A percentile compares a stretch with the other conserved stretches of the same genome.
Evolutionary conservation across 2,329 filamentous ascomycete species (phyloP).

Genomic region (Fusarium buharicum): DNA sequence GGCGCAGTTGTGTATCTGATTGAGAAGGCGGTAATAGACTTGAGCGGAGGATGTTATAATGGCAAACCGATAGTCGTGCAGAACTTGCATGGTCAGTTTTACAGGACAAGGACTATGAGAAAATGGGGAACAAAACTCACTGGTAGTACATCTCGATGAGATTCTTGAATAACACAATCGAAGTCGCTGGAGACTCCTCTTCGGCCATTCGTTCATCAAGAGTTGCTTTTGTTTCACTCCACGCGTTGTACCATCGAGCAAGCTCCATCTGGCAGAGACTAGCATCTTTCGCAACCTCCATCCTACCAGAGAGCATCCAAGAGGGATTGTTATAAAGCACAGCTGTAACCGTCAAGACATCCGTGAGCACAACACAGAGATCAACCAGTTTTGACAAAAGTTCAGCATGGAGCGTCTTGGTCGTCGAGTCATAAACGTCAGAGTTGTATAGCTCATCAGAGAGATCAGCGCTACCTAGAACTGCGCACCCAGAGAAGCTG

Average conservation of each 20-base stretch:
- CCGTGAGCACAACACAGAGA: constrained; percentile 39
- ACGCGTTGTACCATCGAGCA: constrained; percentile 36
- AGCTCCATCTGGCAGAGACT: constrained; percentile 38
- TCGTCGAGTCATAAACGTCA: constrained; percentile 39
- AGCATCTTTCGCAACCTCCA: constrained; percentile 34
- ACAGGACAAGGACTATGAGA: accelerated
- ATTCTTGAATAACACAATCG: constrained; percentile 38
- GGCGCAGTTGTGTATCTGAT: constrained; percentile 8
- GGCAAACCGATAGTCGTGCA: constrained; percentile 33
- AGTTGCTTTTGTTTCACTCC: constrained; percentile 31
- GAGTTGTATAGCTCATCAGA: constrained; percentile 39
- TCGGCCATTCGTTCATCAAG: constrained; percentile 20
- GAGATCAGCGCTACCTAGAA: constrained; percentile 32
- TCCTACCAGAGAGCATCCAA: constrained; percentile 31
- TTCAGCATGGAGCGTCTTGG: constrained; percentile 34
- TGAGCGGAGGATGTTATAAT: constrained; percentile 39
- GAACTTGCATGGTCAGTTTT: constrained; percentile 16
- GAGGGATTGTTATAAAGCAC: constrained; percentile 40
- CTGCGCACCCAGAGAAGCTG: constrained; percentile 34
- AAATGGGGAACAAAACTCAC: constrained; percentile 1
- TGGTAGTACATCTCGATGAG: constrained; percentile 45
- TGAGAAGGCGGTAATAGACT: constrained; percentile 25
- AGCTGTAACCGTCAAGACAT: constrained; percentile 36
- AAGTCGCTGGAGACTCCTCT: constrained; percentile 12
- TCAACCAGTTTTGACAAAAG: constrained; percentile 39